Evolutionary conservation across 2,329 filamentous ascomycete species (phyloP).

Genomic region (Calonectria pauciramosa): DNA sequence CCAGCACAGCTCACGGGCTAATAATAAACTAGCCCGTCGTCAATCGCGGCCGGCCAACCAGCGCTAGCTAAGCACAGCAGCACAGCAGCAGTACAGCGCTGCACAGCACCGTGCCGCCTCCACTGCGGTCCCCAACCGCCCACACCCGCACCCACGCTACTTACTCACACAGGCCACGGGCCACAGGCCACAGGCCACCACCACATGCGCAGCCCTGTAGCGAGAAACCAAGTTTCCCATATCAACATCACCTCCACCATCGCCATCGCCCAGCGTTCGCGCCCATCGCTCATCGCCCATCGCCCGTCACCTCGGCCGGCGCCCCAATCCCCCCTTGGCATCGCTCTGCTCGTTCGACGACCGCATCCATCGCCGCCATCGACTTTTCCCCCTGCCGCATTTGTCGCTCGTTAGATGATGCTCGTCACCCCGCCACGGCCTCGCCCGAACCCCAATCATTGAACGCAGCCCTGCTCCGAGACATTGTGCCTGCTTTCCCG

Average conservation of each 20-base stretch:
- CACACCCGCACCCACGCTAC: not conserved
- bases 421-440: slow-evolving; percentile 44
- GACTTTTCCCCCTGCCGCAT: slow-evolving; percentile 23
- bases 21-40: slow-evolving; percentile 18
- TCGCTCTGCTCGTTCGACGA: slow-evolving; percentile 19
- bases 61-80: slow-evolving; percentile 24
- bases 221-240: slow-evolving; percentile 15
- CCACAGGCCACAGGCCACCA: slow-evolving; percentile 15
- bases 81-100: slow-evolving; percentile 16
- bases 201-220: slow-evolving; percentile 15
- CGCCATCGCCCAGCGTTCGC: slow-evolving; percentile 23
- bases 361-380: slow-evolving; percentile 21
- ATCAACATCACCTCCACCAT: slow-evolving; percentile 22
- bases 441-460: slow-evolving; percentile 39
- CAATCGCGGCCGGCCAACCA: slow-evolving; percentile 27
- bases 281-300: not conserved
- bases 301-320: slow-evolving; percentile 20
- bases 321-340: slow-evolving; percentile 8
- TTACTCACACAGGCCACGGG: slow-evolving; percentile 2
- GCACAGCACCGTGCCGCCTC: not conserved
- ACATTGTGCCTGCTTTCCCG: slow-evolving; percentile 23
- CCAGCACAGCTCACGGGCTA: not conserved
- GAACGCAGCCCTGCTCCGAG: slow-evolving; percentile 33
- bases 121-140: not conserved
- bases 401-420: slow-evolving; percentile 44